Conservation (phyloP, 2,329 filamentous ascomycete species). For the Hirsutella minnesotensis region DNA sequence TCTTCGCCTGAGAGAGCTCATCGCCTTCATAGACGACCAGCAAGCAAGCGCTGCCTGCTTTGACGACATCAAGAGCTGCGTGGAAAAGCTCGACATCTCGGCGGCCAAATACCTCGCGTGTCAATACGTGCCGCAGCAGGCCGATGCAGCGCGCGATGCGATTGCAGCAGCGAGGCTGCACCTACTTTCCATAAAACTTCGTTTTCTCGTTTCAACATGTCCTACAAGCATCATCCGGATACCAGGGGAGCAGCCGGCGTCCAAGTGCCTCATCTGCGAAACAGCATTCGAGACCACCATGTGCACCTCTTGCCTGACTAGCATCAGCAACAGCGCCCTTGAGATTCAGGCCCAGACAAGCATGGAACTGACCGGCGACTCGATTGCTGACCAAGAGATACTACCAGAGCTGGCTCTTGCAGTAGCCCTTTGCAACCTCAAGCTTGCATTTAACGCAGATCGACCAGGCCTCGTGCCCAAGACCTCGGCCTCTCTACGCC, state of each 20-base stretch:
- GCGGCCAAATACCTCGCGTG: conserved; percentile 29
- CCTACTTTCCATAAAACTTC: conserved; percentile 28
- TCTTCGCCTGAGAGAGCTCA: conserved; percentile 20
- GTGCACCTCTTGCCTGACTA: conserved; percentile 12
- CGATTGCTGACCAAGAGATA: conserved; percentile 6
- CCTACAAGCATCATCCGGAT: conserved; percentile 11
- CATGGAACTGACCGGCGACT: conserved; percentile 2
- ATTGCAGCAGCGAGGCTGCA: conserved; percentile 14
- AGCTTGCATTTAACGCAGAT: conserved; percentile 12
- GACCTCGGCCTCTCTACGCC: conserved; percentile 10
- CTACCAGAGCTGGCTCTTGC: conserved; percentile 23
- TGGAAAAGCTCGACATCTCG: conserved; percentile 26
- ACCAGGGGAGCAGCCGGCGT: conserved; percentile 8
- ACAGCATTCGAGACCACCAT: conserved; percentile 8
- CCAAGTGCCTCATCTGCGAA: conserved; percentile 14
- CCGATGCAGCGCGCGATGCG: conserved; percentile 13
- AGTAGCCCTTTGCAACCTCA: conserved; percentile 21
- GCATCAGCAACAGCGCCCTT: conserved; percentile 12
- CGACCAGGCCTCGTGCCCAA: conserved; percentile 2
- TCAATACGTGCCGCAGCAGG: conserved; percentile 20
- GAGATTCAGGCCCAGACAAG: conserved; percentile 6
- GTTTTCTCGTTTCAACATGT: conserved; percentile 32
- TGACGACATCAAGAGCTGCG: conserved; percentile 32
- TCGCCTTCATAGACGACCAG: conserved; percentile 23
- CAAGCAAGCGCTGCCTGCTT: conserved; percentile 29